Conservation (phyloP, 345 rosid genomes). For the Brassica incana region DNA sequence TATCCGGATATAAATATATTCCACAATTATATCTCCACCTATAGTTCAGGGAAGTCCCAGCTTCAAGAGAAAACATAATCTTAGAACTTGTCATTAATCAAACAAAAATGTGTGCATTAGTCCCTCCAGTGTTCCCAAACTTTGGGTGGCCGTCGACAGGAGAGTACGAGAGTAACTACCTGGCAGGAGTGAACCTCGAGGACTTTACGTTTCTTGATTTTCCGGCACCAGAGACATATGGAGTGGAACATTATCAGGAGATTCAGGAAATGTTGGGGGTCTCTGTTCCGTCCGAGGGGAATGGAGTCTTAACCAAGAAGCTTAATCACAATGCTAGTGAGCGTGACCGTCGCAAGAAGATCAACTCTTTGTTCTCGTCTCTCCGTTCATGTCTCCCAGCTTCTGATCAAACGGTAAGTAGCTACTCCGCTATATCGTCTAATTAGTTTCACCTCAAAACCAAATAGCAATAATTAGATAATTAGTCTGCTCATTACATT, state of each 20-base stretch:
- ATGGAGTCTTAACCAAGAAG: conserved; percentile 45
- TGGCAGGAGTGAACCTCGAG: conserved; percentile 21
- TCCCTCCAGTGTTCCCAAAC: conserved; percentile 36
- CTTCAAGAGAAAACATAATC: conserved; percentile 2
- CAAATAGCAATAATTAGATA: neutral
- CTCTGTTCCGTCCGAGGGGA: conserved; percentile 31
- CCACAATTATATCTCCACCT: neutral
- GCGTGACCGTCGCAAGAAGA: conserved; percentile 61
- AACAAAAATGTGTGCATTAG: conserved; percentile 40
- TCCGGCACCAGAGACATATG: conserved; percentile 30
- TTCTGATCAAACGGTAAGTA: conserved; percentile 46
- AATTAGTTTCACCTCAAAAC: conserved; percentile 7
- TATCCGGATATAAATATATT: conserved; percentile 12
- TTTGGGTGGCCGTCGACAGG: conserved; percentile 39
- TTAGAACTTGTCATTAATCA: neutral
- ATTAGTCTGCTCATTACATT: neutral
- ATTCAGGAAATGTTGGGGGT: conserved; percentile 17
- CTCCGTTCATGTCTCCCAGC: conserved; percentile 70
- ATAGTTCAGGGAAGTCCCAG: conserved; percentile 16
- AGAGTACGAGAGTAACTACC: conserved; percentile 34
- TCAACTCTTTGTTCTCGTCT: conserved; percentile 56
- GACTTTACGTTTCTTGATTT: conserved; percentile 33
- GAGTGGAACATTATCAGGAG: conserved; percentile 6
- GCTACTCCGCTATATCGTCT: neutral
- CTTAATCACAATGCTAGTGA: conserved; percentile 78